Evolutionary conservation across 129 eudicot genomes (phyloP).

Genomic region (Pulicaria dysenterica): DNA sequence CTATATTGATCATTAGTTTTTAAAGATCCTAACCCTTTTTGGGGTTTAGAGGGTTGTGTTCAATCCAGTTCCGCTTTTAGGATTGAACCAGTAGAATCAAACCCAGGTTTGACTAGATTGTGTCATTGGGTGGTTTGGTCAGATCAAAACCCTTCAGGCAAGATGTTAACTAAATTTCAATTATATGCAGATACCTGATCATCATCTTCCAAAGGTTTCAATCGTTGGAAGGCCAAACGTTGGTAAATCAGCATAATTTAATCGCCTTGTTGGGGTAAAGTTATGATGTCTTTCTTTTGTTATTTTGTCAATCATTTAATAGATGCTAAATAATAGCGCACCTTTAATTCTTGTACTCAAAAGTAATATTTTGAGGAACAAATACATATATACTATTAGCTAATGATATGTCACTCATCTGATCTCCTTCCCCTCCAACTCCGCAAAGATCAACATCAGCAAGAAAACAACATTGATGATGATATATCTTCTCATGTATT

Average conservation of each 20-base stretch:
- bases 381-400: not conserved
- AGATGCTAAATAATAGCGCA: not conserved
- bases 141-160: too few species aligned
- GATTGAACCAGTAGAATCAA: too few species aligned
- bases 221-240: conserved; percentile 99
- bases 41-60: too few species aligned
- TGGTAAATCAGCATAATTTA: conserved; percentile 96
- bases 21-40: too few species aligned
- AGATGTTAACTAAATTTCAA: conserved; percentile 13
- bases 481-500: conserved; percentile 1
- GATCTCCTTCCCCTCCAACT: conserved; percentile 9
- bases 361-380: not conserved
- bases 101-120: too few species aligned
- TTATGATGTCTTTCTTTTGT: conserved; percentile 13
- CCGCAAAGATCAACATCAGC: not conserved
- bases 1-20: too few species aligned
- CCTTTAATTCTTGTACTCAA: not conserved
- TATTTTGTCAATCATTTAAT: not conserved
- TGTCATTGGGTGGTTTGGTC: too few species aligned
- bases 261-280: conserved; percentile 95
- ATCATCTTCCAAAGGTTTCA: conserved; percentile 90
- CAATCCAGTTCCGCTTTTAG: too few species aligned
- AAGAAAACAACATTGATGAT: not conserved
- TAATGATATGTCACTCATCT: too few species aligned
- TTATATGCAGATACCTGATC: conserved; percentile 74